Conservation (phyloP, 148 eudicot species). For the Selenicereus undatus region DNA sequence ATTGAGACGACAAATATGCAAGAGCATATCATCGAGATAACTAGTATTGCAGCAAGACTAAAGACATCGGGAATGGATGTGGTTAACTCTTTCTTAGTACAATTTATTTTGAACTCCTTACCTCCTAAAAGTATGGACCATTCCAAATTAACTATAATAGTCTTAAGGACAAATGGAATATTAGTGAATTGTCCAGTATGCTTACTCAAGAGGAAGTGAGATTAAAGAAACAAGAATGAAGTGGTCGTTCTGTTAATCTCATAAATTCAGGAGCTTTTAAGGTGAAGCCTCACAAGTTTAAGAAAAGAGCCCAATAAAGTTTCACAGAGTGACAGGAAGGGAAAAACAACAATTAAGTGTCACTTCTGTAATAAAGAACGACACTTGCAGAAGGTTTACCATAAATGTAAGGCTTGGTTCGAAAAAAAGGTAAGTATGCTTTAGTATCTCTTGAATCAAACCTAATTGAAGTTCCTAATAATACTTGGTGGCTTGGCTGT, state of each 20-base stretch:
- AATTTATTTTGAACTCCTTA: slow-evolving; percentile 19
- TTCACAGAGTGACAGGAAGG: neutral
- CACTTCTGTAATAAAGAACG: slow-evolving; percentile 3
- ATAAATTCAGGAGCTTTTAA: neutral
- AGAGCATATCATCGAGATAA: slow-evolving; percentile 10
- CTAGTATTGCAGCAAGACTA: slow-evolving; percentile 22
- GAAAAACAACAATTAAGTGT: neutral
- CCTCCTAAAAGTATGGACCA: slow-evolving; percentile 14
- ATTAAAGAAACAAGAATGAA: slow-evolving; percentile 4
- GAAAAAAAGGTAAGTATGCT: neutral
- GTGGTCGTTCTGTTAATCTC: slow-evolving; percentile 10
- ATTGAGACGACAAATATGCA: neutral
- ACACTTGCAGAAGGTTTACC: neutral
- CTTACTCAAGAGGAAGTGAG: slow-evolving; percentile 25
- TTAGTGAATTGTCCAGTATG: slow-evolving; percentile 19
- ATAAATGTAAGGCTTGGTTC: neutral
- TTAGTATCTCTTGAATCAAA: neutral
- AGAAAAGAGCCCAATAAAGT: neutral
- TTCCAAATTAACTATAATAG: slow-evolving; percentile 25
- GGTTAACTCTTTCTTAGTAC: slow-evolving; percentile 16
- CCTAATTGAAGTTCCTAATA: neutral
- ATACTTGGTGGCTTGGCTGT: slow-evolving; percentile 14
- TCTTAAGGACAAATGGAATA: slow-evolving; percentile 25
- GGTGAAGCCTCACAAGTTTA: neutral
- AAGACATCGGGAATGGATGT: slow-evolving; percentile 17